Evolutionary conservation across 176 grass and related monocot species (phyloP).

Genomic region (Thinopyrum elongatum): DNA sequence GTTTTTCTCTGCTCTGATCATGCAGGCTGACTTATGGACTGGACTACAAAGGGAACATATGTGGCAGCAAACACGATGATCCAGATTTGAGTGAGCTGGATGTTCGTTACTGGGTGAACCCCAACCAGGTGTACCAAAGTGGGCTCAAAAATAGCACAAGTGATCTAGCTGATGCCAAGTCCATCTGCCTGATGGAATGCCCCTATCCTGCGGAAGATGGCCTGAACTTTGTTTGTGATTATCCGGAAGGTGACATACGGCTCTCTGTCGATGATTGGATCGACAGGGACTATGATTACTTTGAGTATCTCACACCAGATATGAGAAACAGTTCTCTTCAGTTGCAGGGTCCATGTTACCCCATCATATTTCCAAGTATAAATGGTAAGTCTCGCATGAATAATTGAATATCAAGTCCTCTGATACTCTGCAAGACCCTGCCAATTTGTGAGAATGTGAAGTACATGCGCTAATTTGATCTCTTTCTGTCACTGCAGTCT

Average conservation of each 20-base stretch:
- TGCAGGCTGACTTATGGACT: constrained; percentile 78
- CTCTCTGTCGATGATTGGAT: constrained; percentile 94
- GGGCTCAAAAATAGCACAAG: constrained; percentile 56
- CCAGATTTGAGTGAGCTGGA: constrained; percentile 77
- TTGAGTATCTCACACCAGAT: constrained; percentile 81
- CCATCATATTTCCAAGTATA: constrained; percentile 95
- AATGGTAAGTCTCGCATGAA: constrained; percentile 49
- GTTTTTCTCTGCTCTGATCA: neutral
- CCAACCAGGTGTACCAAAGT: constrained; percentile 95
- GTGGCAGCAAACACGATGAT: constrained; percentile 60
- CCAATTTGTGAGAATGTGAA: neutral
- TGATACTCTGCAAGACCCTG: neutral
- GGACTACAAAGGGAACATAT: constrained; percentile 94
- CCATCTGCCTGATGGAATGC: constrained; percentile 94
- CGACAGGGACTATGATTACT: constrained; percentile 96
- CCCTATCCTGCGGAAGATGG: constrained; percentile 81
- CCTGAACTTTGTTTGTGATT: constrained; percentile 89
- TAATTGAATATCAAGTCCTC: neutral
- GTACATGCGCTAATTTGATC: neutral
- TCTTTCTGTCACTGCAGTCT: constrained; percentile 51
- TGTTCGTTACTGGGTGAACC: constrained; percentile 81
- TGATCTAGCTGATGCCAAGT: constrained; percentile 64
- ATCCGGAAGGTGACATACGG: constrained; percentile 85
- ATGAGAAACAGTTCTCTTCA: constrained; percentile 93
- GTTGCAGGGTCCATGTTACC: constrained; percentile 95